Conservation (phyloP, 345 rosid genomes). For the Kernera saxatilis region DNA sequence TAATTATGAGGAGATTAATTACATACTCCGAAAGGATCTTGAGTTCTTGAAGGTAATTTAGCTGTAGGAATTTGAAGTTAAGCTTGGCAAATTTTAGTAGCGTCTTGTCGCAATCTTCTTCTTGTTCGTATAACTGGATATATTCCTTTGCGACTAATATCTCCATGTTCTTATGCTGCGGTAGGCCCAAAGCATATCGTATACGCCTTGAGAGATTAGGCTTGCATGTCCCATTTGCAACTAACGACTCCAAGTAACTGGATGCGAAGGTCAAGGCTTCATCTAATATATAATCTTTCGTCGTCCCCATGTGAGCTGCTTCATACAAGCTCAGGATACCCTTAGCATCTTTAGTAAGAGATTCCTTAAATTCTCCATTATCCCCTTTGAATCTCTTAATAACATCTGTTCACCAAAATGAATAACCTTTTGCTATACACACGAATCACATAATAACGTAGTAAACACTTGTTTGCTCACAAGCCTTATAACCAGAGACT, state of each 20-base stretch:
- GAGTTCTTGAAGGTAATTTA: background rate
- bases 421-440: background rate
- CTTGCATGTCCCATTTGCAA: background rate
- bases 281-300: conserved; percentile 30
- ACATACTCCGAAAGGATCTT: background rate
- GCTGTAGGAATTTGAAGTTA: background rate
- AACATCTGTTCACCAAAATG: conserved; percentile 16
- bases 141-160: background rate
- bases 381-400: conserved; percentile 25
- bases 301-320: conserved; percentile 28
- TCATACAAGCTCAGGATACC: conserved; percentile 37
- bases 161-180: background rate
- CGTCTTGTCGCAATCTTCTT: background rate
- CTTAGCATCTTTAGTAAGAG: conserved; percentile 13
- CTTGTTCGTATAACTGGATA: background rate
- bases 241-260: background rate
- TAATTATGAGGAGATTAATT: background rate
- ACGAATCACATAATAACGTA: too few relatives aligned
- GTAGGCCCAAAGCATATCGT: background rate
- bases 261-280: conserved; percentile 24
- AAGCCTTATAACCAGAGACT: too few relatives aligned
- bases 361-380: conserved; percentile 18
- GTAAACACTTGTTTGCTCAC: too few relatives aligned
- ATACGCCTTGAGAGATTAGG: background rate
- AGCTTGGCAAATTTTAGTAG: background rate